Evolutionary conservation across 352 stramenopile genomes (phyloP), one percentile per base, ranked within the genome.

Genomic region (Phytophthora syringae): DNA sequence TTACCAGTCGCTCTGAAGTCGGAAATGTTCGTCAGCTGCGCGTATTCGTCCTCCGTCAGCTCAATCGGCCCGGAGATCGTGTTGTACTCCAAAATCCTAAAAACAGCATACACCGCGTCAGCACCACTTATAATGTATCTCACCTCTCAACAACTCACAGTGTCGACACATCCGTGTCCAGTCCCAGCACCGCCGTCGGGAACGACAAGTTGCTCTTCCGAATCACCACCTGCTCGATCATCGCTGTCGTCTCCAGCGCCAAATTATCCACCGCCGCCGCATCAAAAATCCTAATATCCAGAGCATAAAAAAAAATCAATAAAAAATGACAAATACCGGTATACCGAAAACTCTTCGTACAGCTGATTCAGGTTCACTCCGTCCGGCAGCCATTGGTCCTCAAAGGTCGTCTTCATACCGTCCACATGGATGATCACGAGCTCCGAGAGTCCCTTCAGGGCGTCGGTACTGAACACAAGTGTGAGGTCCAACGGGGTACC

Each of bases 201-300:
- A 89, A 89, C 28, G 75, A 67, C 44, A 89, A 15, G 42, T 76
- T 84, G 39, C 64, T 80, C 0, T 67, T 64, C 12, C 64, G 76
- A 55, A 89, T 79, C 11, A 80, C 64, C 70, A 77, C 60, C 36
- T 82, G 56, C 12, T 76, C 34, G 45, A 89, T 76, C n/a, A 52
- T 74, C 16, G 62, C 67, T 5, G 67, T 60, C 10, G 49, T 34
- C 25, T 69, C 60, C 27, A 86, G 37, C 42, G 60, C 62, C 52
- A 91, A 84, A 0, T 49, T 66, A 3, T 70, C 40, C 34, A 89
- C 68, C 13, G 63, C 75, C 10, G 67, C 62, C 7, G 60, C 42
- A 24, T 84, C 74, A 58, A 91, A 81, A 9, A 80, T 69, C 48
- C 82, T 90, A n/a, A 49, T 50, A 53, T 20, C 20, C 4, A 58